Evolutionary conservation across 2,329 filamentous ascomycete species (phyloP), one percentile per base, ranked within the genome.

Genomic region (Epichloe glyceriae): DNA sequence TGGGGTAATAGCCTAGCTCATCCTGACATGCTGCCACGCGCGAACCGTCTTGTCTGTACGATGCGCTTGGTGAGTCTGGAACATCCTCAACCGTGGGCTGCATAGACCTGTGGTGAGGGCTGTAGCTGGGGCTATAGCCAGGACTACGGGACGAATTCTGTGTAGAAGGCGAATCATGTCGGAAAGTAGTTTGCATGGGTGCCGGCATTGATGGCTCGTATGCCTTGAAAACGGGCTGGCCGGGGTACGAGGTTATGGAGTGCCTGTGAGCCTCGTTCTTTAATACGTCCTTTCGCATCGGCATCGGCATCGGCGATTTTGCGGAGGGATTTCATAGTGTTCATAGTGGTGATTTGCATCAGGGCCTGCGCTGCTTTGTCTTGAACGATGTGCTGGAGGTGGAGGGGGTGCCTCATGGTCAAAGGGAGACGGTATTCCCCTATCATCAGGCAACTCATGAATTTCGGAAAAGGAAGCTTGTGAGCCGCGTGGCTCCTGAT

Each of bases 41-140:
- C 38, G 57, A 54, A 17, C 50, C 56, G 47, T 56, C 58, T 15
- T 62, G 58, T 30, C 59, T 50, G 45, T 57, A 54, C 7, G 60
- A 54, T n/a, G 66, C 62, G 6, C 56, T 57, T 1, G 71, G 68
- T 1, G 76, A 74, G 46, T 82, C 79, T 4, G 80, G 79, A 5
- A 74, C 78, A 55, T 85, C 81, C 60, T 85, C 82, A 5, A 80
- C 79, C 6, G 75, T 82, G 3, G 76, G 78, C 57, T 82, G 80
- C 76, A 80, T 74, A 1, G 74, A 72, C 52, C 71, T 70, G 58
- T 70, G 67, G 40, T 72, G 72, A 38, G 64, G 58, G 49, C 74
- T 75, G 57, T 70, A 73, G n/a, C 61, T 61, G 26, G 64, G 58
- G 49, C 74, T 75, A 57, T 70, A 73, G 17, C 61, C 62, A 30